Base-by-base conservation (phyloP, 805 yeast species). In the Debaryomyces tyrocola region DNA sequence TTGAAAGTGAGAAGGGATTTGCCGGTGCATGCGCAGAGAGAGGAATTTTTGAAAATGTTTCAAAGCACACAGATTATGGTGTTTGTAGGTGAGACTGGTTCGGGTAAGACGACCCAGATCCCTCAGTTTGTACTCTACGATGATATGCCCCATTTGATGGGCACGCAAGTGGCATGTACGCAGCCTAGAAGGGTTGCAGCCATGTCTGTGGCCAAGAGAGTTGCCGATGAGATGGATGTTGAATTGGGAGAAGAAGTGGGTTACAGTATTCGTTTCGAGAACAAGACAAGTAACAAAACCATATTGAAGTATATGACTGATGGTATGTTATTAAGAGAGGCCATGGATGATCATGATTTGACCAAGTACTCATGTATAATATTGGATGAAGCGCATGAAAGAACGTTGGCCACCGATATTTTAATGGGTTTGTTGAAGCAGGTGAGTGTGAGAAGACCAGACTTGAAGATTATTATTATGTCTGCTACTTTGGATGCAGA, bases 111-210 rank as follows among this genome's bases (percentile, higher is more conserved):
- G 20, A 92, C 99, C 0, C 99, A 92, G 72, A 91, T 92, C 52
- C 98, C 99, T 3, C 99, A 92, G 69, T 94, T 91, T 69, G 97
- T 92, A 18, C 72, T 85, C 41, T 90, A 81, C 59, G 97, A 94
- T 64, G 98, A 91, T 57, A 79, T 92, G 79, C 96, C 97, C 14
- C 96, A 90, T 59, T 73, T 90, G 54, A 70, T 72, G 43, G 91
- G 92, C 4, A 83, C 83, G 12, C 92, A 85, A 69, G 92, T 92
- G 45, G 98, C 97, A 1, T 91, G 97, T 82, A 91, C 98, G 0
- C 92, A 83, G 68, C 99, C 99, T 14, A 83, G 99, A 74, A 84
- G 99, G 70, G 98, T 92, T 55, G 99, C 99, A 15, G 98, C 99
- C 14, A 92, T 91, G 97, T 87, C 96, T 45, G 98, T 91, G 48